These are phyloP conservation scores for Alternaria longipes DNA, from an alignment of 2,329 filamentous ascomycete species.

Conservation along the genomic window DNA sequence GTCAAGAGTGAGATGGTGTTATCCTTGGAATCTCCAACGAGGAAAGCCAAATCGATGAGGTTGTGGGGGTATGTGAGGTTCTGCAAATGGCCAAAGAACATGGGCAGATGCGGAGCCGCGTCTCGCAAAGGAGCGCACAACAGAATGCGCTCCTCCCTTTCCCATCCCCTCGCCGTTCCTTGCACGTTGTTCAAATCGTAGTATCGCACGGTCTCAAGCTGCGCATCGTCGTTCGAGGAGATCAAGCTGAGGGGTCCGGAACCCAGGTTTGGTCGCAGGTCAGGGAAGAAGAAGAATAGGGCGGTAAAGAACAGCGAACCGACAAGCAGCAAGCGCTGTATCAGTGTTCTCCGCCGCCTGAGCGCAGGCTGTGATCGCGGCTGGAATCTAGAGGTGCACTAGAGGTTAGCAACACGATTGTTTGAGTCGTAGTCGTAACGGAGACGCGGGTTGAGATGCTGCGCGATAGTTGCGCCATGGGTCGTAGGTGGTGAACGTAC, in stretches of 20 bases:
- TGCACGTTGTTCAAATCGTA: conserved; percentile 94
- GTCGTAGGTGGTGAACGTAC: conserved; percentile 61
- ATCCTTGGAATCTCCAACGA: conserved; percentile 98
- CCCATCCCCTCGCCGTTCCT: conserved; percentile 92
- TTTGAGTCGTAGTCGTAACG: conserved; percentile 28
- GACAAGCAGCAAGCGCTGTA: conserved; percentile 71
- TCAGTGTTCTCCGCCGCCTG: conserved; percentile 75
- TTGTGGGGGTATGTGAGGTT: conserved; percentile 98
- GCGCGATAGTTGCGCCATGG: conserved; percentile 31
- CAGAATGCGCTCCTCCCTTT: conserved; percentile 92
- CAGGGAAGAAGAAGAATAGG: conserved; percentile 78
- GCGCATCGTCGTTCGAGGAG: conserved; percentile 72
- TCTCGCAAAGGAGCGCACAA: conserved; percentile 94
- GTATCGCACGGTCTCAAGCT: conserved; percentile 95
- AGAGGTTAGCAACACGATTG: conserved; percentile 42
- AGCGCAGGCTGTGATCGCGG: conserved; percentile 79
- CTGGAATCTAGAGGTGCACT: conserved; percentile 72
- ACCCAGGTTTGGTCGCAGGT: conserved; percentile 71
- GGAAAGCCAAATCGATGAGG: conserved; percentile 93
- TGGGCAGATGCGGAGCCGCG: conserved; percentile 87
- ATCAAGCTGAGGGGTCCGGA: conserved; percentile 74
- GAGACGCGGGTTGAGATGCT: conserved; percentile 26
- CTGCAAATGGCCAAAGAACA: conserved; percentile 98
- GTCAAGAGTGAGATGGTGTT: conserved; percentile 80
- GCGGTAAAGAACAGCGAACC: conserved; percentile 67